Conservation (phyloP, 768 basidiomycete species). For the Amyloporia xantha region DNA sequence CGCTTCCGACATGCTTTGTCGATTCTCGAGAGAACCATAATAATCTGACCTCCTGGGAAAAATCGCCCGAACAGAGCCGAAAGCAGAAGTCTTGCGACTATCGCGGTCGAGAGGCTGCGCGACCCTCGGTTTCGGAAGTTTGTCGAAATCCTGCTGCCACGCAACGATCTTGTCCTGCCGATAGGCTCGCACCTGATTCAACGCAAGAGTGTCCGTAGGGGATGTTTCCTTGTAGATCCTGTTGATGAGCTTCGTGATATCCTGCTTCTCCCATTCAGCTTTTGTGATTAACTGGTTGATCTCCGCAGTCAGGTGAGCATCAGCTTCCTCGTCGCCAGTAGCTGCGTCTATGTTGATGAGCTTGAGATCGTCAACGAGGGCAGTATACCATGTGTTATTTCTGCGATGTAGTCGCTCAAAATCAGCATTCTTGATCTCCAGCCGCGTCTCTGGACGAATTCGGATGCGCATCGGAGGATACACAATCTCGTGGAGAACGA, state of each 20-base stretch:
- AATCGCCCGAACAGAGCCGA: slow-evolving; percentile 64
- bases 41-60: slow-evolving; percentile 61
- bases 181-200: slow-evolving; percentile 79
- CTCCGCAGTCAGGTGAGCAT: slow-evolving; percentile 53
- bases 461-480: slow-evolving; percentile 86
- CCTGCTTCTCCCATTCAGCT: slow-evolving; percentile 69
- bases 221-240: slow-evolving; percentile 73
- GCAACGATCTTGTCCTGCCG: slow-evolving; percentile 92
- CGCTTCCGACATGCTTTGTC: slow-evolving; percentile 62
- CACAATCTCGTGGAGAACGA: slow-evolving; percentile 78
- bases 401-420: slow-evolving; percentile 70
- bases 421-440: slow-evolving; percentile 89
- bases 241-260: slow-evolving; percentile 69
- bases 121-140: slow-evolving; percentile 67
- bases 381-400: slow-evolving; percentile 70
- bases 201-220: slow-evolving; percentile 79
- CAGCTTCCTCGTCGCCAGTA: slow-evolving; percentile 70
- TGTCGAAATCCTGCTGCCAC: slow-evolving; percentile 94
- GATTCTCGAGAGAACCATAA: slow-evolving; percentile 45
- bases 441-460: slow-evolving; percentile 79
- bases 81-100: slow-evolving; percentile 52
- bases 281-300: slow-evolving; percentile 62
- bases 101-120: slow-evolving; percentile 40
- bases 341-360: slow-evolving; percentile 72
- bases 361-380: slow-evolving; percentile 68